A percentile compares a stretch with the other conserved stretches of the same genome.
Evolutionary conservation across 176 grass and related monocot genomes (phyloP).

Genomic region (Bolboschoenus planiculmis): DNA sequence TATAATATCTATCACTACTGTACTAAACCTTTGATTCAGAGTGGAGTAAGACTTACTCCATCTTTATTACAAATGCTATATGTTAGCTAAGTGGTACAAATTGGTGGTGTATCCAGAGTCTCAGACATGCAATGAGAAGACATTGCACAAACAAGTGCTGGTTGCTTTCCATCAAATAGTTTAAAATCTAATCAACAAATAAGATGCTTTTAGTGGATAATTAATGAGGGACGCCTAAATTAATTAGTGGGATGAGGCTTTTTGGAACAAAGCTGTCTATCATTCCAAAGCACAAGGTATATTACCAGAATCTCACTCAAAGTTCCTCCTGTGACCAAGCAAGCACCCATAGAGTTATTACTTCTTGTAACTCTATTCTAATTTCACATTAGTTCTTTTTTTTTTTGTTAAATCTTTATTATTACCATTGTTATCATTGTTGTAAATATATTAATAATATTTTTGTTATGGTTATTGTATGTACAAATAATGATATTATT

Average conservation of each 20-base stretch:
- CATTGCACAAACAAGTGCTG: background rate
- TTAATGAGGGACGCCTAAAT: background rate
- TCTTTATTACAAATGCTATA: too few species aligned
- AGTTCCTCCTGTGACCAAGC: background rate
- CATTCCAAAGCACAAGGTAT: conserved; percentile 6
- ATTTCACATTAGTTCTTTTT: background rate
- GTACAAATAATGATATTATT: too few species aligned
- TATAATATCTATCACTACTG: too few species aligned
- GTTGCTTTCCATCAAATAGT: background rate
- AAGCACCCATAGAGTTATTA: conserved; percentile 3
- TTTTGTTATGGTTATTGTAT: too few species aligned
- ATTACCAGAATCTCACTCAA: background rate
- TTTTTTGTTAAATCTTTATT: background rate
- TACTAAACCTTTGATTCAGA: too few species aligned
- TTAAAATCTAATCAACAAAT: background rate
- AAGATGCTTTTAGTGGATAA: background rate
- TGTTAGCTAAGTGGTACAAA: background rate
- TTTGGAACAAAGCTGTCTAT: background rate
- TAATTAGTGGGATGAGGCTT: background rate
- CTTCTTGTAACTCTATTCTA: background rate
- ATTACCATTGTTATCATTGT: background rate
- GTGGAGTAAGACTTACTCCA: too few species aligned
- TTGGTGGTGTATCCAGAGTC: background rate
- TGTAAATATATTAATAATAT: background rate
- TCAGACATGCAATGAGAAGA: background rate